These are phyloP conservation scores for Tetrastigma voinierianum DNA, from an alignment of 164 flowering plant species.

Conservation along the genomic window DNA sequence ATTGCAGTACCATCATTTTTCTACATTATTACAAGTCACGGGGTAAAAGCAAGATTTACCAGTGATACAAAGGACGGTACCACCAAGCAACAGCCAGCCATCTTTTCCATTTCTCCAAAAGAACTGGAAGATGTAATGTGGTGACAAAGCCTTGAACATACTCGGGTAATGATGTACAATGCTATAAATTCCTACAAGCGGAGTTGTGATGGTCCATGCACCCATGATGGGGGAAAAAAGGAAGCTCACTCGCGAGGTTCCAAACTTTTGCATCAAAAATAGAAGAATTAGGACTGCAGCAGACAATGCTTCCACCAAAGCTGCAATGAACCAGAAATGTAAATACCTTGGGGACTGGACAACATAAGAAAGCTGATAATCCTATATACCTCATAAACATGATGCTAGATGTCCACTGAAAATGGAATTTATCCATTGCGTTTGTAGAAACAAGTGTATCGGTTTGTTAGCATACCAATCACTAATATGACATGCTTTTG, in stretches of 20 bases:
- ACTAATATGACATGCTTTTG: no score
- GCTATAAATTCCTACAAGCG: constrained; percentile 72
- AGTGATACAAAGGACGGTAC: constrained; percentile 80
- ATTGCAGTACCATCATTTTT: not conserved
- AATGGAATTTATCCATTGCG: not conserved
- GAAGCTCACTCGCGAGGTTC: constrained; percentile 78
- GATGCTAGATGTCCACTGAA: not conserved
- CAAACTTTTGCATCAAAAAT: constrained; percentile 76
- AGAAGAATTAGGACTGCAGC: constrained; percentile 57
- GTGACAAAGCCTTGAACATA: constrained; percentile 79
- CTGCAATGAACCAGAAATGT: constrained; percentile 37
- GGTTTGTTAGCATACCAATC: not conserved
- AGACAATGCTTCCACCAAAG: constrained; percentile 60
- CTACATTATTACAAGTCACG: not conserved
- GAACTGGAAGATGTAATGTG: constrained; percentile 59
- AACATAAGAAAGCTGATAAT: not conserved
- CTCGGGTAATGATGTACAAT: constrained; percentile 62
- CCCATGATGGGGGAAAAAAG: constrained; percentile 89
- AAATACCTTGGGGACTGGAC: not conserved
- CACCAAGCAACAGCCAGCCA: constrained; percentile 83
- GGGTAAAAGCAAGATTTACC: constrained; percentile 33
- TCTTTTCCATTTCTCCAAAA: constrained; percentile 67
- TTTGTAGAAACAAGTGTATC: not conserved
- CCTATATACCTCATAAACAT: not conserved
- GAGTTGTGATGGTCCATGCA: constrained; percentile 72